A percentile compares a stretch with the other conserved stretches of the same genome.
phyloP scores from a whole-genome alignment of 108 stramenopile species.

The Cyclotella baltica region DNA sequence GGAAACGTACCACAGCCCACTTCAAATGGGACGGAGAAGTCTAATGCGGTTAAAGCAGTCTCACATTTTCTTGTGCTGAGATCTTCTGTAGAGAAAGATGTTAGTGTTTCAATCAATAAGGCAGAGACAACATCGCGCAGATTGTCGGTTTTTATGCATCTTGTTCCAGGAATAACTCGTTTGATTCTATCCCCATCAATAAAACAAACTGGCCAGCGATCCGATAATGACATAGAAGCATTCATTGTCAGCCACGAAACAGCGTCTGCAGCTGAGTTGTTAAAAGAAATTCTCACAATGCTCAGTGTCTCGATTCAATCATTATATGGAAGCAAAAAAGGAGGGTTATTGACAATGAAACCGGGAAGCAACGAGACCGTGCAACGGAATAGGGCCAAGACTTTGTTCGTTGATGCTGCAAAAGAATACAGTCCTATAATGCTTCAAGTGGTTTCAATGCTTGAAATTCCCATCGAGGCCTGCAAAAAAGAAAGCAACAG shows the following conservation, averaged over 20 bases:
- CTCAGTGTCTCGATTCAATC: slow-evolving; percentile 54
- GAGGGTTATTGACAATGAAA: slow-evolving; percentile 35
- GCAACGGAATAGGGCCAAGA: slow-evolving; percentile 39
- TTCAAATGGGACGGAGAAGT: not conserved
- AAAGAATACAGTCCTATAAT: slow-evolving; percentile 50
- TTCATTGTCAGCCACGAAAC: slow-evolving; percentile 36
- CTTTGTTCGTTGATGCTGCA: slow-evolving; percentile 42
- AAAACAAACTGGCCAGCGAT: slow-evolving; percentile 16
- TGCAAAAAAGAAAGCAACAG: slow-evolving; percentile 1
- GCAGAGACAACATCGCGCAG: slow-evolving; percentile 73
- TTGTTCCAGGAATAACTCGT: slow-evolving; percentile 74
- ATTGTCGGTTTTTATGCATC: slow-evolving; percentile 74
- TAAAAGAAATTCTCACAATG: slow-evolving; percentile 50
- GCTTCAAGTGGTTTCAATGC: slow-evolving; percentile 49
- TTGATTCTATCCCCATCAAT: slow-evolving; percentile 61
- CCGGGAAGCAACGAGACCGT: slow-evolving; percentile 29
- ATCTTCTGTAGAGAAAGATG: slow-evolving; percentile 42
- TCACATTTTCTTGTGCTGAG: slow-evolving; percentile 40
- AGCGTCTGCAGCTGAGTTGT: slow-evolving; percentile 21
- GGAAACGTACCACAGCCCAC: slow-evolving; percentile 6
- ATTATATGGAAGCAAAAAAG: slow-evolving; percentile 55
- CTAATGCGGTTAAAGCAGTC: slow-evolving; percentile 21
- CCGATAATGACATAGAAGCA: not conserved
- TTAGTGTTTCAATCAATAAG: slow-evolving; percentile 13
- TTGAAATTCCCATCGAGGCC: slow-evolving; percentile 26